Conservation (phyloP, 129 eudicot genomes). For the Chrysanthemum lavandulifolium region DNA sequence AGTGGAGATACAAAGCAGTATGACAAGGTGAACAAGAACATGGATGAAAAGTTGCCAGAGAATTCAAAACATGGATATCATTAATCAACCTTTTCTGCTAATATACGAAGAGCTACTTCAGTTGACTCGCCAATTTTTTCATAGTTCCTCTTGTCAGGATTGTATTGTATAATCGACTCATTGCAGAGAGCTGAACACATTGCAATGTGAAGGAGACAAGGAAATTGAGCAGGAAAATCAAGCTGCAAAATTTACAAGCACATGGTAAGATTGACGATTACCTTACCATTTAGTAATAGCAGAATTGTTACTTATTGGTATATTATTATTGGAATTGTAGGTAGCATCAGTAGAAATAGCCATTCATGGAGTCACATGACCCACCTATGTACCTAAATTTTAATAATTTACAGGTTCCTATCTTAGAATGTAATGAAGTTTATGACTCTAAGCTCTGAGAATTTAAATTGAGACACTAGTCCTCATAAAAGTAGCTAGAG, state of each 20-base stretch:
- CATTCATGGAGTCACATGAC: too few species aligned
- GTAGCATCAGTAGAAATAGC: too few species aligned
- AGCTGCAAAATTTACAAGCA: constrained; percentile 59
- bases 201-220: constrained; percentile 96
- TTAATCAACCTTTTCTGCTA: constrained; percentile 83
- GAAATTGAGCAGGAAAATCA: constrained; percentile 86
- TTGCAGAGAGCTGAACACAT: constrained; percentile 99
- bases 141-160: constrained; percentile 84
- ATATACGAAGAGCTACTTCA: constrained; percentile 96
- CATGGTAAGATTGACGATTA: neutral
- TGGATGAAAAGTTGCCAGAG: neutral
- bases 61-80: neutral
- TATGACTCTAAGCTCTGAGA: too few species aligned
- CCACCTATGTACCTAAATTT: too few species aligned
- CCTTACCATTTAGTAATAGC: neutral
- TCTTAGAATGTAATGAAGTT: too few species aligned
- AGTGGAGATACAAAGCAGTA: neutral
- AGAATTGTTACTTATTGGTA: neutral
- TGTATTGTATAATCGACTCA: constrained; percentile 88
- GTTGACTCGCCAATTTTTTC: constrained; percentile 99
- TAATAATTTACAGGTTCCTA: neutral
- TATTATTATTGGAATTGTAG: too few species aligned
- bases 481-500: too few species aligned
- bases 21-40: neutral
- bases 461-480: too few species aligned